Conservation (phyloP, 2,329 filamentous ascomycete genomes). For the Truncatella angustata region DNA sequence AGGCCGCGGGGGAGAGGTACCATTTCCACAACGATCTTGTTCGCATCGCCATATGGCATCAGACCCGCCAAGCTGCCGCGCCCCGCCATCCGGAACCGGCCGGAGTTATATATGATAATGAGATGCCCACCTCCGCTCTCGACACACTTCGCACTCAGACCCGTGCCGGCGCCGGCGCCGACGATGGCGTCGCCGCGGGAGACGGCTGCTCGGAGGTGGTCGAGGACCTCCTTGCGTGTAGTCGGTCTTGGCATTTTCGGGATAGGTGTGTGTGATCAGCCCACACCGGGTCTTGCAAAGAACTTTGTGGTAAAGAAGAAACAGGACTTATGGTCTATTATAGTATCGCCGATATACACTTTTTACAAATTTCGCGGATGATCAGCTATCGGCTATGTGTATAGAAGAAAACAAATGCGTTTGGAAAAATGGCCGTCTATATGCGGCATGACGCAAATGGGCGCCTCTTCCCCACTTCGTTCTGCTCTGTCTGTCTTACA, state of each 20-base stretch:
- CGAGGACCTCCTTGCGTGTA: constrained; percentile 54
- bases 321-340: too few species aligned
- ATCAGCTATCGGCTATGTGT: not conserved
- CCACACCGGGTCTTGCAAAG: too few species aligned
- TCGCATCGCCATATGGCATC: constrained; percentile 71
- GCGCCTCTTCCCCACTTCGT: constrained; percentile 3
- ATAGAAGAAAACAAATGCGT: too few species aligned
- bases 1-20: constrained; percentile 34
- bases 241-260: constrained; percentile 52
- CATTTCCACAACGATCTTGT: constrained; percentile 69
- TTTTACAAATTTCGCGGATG: not conserved
- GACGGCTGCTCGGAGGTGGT: constrained; percentile 51
- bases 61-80: constrained; percentile 66
- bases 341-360: too few species aligned
- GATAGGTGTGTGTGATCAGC: not conserved
- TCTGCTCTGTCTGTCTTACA: constrained; percentile 4
- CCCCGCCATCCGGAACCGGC: constrained; percentile 71
- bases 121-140: constrained; percentile 67
- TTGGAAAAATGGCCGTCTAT: not conserved
- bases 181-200: constrained; percentile 57
- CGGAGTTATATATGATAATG: constrained; percentile 72
- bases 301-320: too few species aligned
- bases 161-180: constrained; percentile 69
- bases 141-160: constrained; percentile 68
- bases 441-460: constrained; percentile 6